Evolutionary conservation across 75 land plant species (phyloP).

Genomic region (Adiantum capillusveneris): DNA sequence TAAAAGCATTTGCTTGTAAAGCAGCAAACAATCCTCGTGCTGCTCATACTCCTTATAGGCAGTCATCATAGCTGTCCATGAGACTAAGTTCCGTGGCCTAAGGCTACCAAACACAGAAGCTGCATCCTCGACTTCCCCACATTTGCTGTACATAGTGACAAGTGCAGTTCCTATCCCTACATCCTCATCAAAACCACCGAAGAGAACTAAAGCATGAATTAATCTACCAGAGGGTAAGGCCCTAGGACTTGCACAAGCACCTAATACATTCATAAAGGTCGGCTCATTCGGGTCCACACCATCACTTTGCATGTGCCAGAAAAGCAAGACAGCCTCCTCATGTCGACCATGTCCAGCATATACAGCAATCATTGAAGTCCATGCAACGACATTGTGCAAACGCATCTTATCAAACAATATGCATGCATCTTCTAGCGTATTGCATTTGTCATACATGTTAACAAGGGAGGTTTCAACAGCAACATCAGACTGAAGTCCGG

Average conservation of each 20-base stretch:
- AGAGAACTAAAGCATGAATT: slow-evolving; percentile 5
- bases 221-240: slow-evolving; percentile 5
- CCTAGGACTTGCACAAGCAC: slow-evolving; percentile 7
- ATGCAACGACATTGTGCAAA: slow-evolving; percentile 30
- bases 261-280: slow-evolving; percentile 9
- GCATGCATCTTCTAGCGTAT: slow-evolving; percentile 6
- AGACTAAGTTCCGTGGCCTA: slow-evolving; percentile 23
- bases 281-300: slow-evolving; percentile 9
- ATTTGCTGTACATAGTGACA: slow-evolving; percentile 17
- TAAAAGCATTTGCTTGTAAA: slow-evolving; percentile 12
- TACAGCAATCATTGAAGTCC: slow-evolving; percentile 33
- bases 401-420: slow-evolving; percentile 8
- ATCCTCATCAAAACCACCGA: slow-evolving; percentile 3
- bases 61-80: slow-evolving; percentile 32
- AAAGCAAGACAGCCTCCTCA: slow-evolving; percentile 2
- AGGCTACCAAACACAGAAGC: slow-evolving; percentile 26
- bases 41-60: slow-evolving; percentile 5
- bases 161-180: slow-evolving; percentile 9
- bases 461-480: slow-evolving; percentile 14
- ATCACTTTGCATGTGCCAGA: slow-evolving; percentile 10
- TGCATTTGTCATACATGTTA: slow-evolving; percentile 23
- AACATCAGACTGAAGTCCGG: neutral
- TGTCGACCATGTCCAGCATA: neutral
- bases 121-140: slow-evolving; percentile 15
- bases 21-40: neutral